Base-by-base conservation (phyloP, 1,284 basidiomycete species). In the Rhodotorula sp. region DNA sequence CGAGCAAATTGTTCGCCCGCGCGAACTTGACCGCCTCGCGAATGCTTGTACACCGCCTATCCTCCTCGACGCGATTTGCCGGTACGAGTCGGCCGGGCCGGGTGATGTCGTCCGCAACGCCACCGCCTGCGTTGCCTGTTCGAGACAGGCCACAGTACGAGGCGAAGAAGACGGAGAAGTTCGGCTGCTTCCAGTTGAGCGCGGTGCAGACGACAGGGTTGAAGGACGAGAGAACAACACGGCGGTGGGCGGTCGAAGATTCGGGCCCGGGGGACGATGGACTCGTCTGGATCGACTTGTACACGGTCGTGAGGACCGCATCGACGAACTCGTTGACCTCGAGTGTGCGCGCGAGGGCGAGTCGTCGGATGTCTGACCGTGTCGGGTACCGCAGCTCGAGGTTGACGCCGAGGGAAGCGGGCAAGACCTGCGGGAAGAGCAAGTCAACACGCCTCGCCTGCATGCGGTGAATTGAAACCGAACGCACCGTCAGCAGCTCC, bases 171-270 rank as follows among this genome's bases (percentile, higher is more conserved):
- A 99, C 95, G 62, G 96, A 93, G 84, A 97, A 92, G 80, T 99
- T 99, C 24, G 96, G 96, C 81, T 99, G 96, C 82, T 99, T 99
- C 94, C 96, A 98, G 80, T 99, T 98, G 66, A 99, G 81, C 24
- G 90, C 88, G 5, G 90, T 87, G 80, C 92, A 94, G 5, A 92
- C 86, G 76, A 90, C 89, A 19, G 94, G 91, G 69, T 88, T 89
- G 80, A 91, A 96, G 20, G 92, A 94, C 58, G 89, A 89, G 79
- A 97, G 92, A 20, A 92, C 87, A 67, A 96, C 86, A 8, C 76
- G 67, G 11, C 78, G 71, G 47, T 74, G 74, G 15, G 54, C 34
- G 9, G 68, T 64, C 0, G 61, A 27, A 22, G 53, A 49, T 10
- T 59, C 52, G 22, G n/a, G 34, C 7, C 27, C 51, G 51, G 47